Base-by-base conservation (phyloP, 768 basidiomycete genomes). In the Lactifluus hygrophoroides region DNA sequence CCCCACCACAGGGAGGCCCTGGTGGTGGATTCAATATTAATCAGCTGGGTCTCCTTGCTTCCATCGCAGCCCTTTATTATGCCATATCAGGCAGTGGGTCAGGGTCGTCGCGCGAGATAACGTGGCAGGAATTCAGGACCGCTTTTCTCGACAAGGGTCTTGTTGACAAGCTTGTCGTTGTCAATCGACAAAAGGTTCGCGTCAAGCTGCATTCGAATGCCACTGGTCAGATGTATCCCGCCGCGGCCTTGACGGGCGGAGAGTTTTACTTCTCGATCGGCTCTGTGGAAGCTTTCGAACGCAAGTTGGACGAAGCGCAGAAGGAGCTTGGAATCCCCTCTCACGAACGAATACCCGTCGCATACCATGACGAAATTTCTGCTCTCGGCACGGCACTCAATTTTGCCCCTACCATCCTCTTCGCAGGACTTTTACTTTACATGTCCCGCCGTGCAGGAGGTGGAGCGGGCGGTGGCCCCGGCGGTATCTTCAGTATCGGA, bases 51-150 rank as follows among this genome's bases (percentile, higher is more conserved):
- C 66, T 87, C 55, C 74, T 84, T 52, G 79, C 81, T 27, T 77
- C 83, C 14, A 69, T 74, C 30, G 80, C 81, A 21, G 86, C 84
- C 66, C 78, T 86, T 65, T 75, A 86, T 14, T 88, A 85, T 65
- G 80, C 80, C 14, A 76, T 81, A 57, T 79, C 83, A 13, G 68
- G 69, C 28, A 76, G 74, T 38, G 71, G 75, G 0, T 74, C 79
- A 4, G 70, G 74, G 0, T 72, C 75, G 25, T 82, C 87, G 1
- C 83, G 88, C 58, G 96, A 99, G 74, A 98, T 99, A 65, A 99
- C 96, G 63, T 99, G 96, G 95, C 94, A 97, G 73, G 96, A 98
- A 73, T 99, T 99, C 77, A 85, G 94, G 52, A 94, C 91, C 45
- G 92, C 93, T 10, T 92, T 99, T 77, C 86, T 99, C 46, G 88